These are phyloP conservation scores for Pyrenula aspistea DNA, from an alignment of 495 filamentous ascomycete species.

Conservation along the genomic window DNA sequence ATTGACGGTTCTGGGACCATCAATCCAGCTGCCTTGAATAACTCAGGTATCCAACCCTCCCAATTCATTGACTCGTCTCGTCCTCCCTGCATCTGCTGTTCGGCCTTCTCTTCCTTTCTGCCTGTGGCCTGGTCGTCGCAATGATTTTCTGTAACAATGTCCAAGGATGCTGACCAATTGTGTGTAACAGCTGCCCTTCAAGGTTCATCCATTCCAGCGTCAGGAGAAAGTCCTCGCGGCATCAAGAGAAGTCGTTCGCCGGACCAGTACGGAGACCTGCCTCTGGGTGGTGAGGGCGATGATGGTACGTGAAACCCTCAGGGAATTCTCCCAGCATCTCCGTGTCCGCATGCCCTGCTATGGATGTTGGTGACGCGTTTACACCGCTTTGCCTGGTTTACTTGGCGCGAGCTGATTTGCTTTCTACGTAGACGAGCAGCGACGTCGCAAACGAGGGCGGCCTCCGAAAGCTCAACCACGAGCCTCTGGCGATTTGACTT, in stretches of 20 bases:
- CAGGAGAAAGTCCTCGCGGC: conserved; percentile 54
- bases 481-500: conserved; percentile 31
- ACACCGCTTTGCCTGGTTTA: too few species aligned
- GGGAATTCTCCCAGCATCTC: too few species aligned
- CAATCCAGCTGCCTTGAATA: conserved; percentile 63
- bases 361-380: too few species aligned
- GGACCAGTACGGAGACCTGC: conserved; percentile 50
- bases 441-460: conserved; percentile 77
- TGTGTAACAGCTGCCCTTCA: conserved; percentile 29
- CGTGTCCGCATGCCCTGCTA: too few species aligned
- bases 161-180: background rate
- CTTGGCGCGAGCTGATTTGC: conserved; percentile 6
- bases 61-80: background rate
- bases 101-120: conserved; percentile 1
- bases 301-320: conserved; percentile 56
- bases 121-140: background rate
- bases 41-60: conserved; percentile 43
- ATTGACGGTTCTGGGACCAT: conserved; percentile 69
- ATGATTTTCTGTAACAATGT: background rate
- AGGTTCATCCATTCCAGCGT: conserved; percentile 27
- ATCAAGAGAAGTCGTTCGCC: conserved; percentile 91
- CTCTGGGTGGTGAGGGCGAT: conserved; percentile 52
- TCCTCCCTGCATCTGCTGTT: background rate
- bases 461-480: conserved; percentile 57
- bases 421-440: conserved; percentile 46